phyloP scores from a whole-genome alignment of 164 flowering plant species.

The Aristolochia fimbriata region DNA sequence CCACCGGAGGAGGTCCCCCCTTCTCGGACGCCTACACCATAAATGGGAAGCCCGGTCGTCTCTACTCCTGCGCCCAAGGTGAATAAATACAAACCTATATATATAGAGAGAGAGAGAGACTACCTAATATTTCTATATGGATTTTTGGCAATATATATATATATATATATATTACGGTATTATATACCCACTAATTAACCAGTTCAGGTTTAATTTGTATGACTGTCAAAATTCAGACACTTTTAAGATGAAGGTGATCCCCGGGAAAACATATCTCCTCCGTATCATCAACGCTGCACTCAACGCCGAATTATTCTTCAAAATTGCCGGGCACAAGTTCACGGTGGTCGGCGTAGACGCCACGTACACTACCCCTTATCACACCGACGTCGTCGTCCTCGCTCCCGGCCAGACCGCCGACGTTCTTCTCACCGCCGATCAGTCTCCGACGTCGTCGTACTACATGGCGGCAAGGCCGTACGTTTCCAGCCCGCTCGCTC shows the following conservation, averaged over 20 bases:
- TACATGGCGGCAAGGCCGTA: conserved; percentile 58
- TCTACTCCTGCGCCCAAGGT: conserved; percentile 36
- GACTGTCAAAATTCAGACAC: conserved; percentile 2
- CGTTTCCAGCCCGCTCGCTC: background rate
- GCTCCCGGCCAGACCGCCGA: conserved; percentile 68
- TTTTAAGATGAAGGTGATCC: conserved; percentile 33
- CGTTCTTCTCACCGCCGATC: conserved; percentile 45
- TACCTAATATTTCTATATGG: too few relatives aligned
- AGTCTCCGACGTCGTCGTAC: conserved; percentile 23
- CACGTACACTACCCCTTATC: conserved; percentile 38
- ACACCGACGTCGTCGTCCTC: conserved; percentile 42
- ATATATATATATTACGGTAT: too few relatives aligned
- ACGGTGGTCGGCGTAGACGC: conserved; percentile 66
- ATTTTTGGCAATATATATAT: too few relatives aligned
- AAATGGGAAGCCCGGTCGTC: conserved; percentile 53
- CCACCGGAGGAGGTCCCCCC: conserved; percentile 26
- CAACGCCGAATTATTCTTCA: conserved; percentile 59
- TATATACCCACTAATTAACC: too few relatives aligned
- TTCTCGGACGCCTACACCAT: conserved; percentile 60
- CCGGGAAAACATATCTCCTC: conserved; percentile 52
- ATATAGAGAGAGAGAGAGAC: too few relatives aligned
- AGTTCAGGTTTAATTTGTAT: too few relatives aligned
- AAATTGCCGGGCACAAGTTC: conserved; percentile 47
- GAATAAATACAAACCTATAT: background rate
- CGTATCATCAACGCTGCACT: conserved; percentile 77